A percentile compares a stretch with the other conserved stretches of the same genome.
Evolutionary conservation across 2,329 filamentous ascomycete genomes (phyloP).

Genomic region (Alternaria ethzedia): DNA sequence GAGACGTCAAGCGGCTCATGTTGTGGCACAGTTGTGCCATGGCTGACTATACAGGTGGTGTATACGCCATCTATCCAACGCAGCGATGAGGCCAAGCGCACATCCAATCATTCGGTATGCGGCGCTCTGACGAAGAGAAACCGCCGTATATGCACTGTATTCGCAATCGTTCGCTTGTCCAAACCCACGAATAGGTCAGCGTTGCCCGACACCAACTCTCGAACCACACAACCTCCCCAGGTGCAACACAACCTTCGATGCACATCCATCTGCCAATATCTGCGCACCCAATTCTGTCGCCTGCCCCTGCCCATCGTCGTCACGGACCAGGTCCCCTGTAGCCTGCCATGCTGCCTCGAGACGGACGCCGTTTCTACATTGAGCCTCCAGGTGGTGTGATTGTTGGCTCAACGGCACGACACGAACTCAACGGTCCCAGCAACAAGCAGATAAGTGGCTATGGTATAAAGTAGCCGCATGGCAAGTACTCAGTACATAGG

Average conservation of each 20-base stretch:
- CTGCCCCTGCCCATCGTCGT: constrained; percentile 22
- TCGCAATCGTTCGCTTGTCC: constrained; percentile 24
- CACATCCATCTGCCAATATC: constrained; percentile 21
- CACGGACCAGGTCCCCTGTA: constrained; percentile 2
- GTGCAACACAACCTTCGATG: constrained; percentile 17
- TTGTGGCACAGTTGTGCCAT: neutral
- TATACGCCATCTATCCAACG: neutral
- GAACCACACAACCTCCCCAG: constrained; percentile 21
- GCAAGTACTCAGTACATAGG: constrained; percentile 19
- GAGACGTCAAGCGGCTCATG: constrained; percentile 2
- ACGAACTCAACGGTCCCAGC: constrained; percentile 25
- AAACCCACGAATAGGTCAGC: constrained; percentile 22
- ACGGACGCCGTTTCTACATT: constrained; percentile 6
- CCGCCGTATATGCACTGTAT: constrained; percentile 26
- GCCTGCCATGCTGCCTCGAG: constrained; percentile 14
- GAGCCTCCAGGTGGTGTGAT: constrained; percentile 14
- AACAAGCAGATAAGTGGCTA: constrained; percentile 14
- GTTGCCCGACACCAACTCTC: constrained; percentile 24
- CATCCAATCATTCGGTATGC: constrained; percentile 13
- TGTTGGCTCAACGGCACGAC: constrained; percentile 23
- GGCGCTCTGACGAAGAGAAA: constrained; percentile 18
- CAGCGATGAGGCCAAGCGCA: neutral
- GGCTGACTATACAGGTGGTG: constrained; percentile 7
- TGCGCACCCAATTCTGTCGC: constrained; percentile 19
- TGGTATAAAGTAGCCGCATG: constrained; percentile 19